A percentile compares a stretch with the other conserved stretches of the same genome.
Evolutionary conservation across 2,329 filamentous ascomycete genomes (phyloP).

Genomic region (Diplodia seriata): DNA sequence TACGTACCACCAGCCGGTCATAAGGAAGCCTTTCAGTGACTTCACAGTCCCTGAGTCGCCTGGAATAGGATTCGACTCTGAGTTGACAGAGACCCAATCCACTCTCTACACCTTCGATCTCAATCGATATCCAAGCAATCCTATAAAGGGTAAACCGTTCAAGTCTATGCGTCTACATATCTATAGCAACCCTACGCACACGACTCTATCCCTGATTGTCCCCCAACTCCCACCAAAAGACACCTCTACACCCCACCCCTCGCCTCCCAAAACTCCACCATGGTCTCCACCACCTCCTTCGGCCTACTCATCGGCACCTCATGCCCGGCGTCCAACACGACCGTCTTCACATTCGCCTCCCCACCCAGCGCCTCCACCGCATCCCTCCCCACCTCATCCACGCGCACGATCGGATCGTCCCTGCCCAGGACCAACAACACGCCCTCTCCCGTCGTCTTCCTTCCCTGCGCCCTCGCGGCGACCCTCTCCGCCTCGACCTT

Average conservation of each 20-base stretch:
- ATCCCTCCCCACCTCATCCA: conserved; percentile 69
- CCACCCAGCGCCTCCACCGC: conserved; percentile 62
- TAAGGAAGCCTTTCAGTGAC: not conserved
- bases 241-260: not conserved
- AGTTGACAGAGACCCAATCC: no score
- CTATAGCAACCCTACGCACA: no score
- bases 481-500: conserved; percentile 55
- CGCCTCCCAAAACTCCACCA: conserved; percentile 52
- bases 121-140: no score
- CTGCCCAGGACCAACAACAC: conserved; percentile 71
- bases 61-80: not conserved
- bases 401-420: conserved; percentile 71
- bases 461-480: conserved; percentile 42
- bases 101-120: not conserved
- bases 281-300: conserved; percentile 63
- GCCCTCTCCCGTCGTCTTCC: conserved; percentile 43
- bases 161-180: no score
- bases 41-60: not conserved
- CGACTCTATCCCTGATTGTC: no score
- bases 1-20: not conserved
- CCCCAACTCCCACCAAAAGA: no score
- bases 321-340: conserved; percentile 69
- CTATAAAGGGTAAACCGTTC: no score
- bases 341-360: conserved; percentile 62
- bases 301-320: conserved; percentile 71